Conservation (phyloP, 306 rosid species). For the Begonia loranthoides region DNA sequence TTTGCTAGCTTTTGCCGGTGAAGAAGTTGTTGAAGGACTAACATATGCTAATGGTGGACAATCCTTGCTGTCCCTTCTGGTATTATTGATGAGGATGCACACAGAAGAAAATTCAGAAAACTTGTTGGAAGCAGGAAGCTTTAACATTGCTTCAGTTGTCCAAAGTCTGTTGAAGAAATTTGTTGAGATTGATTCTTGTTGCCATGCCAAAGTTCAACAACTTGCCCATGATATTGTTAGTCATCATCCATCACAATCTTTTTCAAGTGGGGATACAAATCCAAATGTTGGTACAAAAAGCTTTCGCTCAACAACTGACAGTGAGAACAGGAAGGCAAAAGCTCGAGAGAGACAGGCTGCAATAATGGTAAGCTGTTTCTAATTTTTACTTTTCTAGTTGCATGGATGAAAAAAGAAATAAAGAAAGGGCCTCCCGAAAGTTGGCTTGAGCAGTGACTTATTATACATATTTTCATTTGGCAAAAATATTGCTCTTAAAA, state of each 20-base stretch:
- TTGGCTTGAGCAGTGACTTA: no score
- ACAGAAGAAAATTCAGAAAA: conserved; percentile 33
- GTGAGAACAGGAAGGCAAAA: conserved; percentile 87
- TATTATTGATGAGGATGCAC: conserved; percentile 59
- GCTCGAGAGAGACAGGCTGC: conserved; percentile 98
- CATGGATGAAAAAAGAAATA: background rate
- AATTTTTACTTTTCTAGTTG: background rate
- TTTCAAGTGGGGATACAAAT: conserved; percentile 27
- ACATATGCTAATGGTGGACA: conserved; percentile 47
- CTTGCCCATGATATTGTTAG: conserved; percentile 67
- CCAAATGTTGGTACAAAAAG: background rate
- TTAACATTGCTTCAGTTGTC: conserved; percentile 48
- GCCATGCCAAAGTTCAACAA: conserved; percentile 53
- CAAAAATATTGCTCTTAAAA: no score
- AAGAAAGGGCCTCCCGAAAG: no score
- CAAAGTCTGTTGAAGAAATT: conserved; percentile 70
- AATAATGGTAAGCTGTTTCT: conserved; percentile 37
- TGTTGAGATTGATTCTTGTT: conserved; percentile 59
- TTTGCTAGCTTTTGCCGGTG: conserved; percentile 47
- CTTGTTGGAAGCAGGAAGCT: conserved; percentile 50
- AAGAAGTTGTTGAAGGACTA: conserved; percentile 33
- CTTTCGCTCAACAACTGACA: conserved; percentile 38
- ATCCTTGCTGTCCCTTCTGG: conserved; percentile 85
- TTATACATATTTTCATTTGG: no score
- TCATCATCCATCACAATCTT: conserved; percentile 25